Base-by-base conservation (phyloP, 2,329 filamentous ascomycete species). In the Fusarium xylarioides region DNA sequence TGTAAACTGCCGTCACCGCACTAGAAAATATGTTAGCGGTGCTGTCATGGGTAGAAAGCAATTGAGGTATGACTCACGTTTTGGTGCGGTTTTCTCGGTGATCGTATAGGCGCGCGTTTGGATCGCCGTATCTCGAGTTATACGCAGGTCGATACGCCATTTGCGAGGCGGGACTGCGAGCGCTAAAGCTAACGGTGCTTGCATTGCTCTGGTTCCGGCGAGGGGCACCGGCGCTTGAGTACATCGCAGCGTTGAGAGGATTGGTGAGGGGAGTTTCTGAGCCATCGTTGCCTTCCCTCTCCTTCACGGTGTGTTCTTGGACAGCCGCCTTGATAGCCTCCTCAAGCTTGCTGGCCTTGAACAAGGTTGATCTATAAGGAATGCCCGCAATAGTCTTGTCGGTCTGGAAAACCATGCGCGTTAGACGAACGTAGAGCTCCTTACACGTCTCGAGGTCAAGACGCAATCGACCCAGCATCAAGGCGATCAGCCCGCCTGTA, bases 381-480 rank as follows among this genome's bases (percentile, higher is more conserved):
- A 99, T 97, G 16, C 96, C 96, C 38, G 93, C 94, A 76, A 99
- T 93, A 9, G 95, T 98, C 86, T 99, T 99, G 85, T 99, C 96
- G 10, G 96, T 98, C 84, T 98, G 93, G 78, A 99, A 99, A 4
- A 99, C 96, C 81, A 92, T 92, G 78, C 93, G 91, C 37, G 96
- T 99, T 89, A 99, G 92, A 77, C 94, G 93, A 76, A 97, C 95
- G 79, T 98, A 99, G 26, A 98, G 91, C 79, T 98, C 94, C 84
- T 98, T 99, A 89, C 96, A 98, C 0, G 95, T 97, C 82, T 98
- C 95, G 40, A 99, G 87, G 78, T 98, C 95, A 75, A 99, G 90
- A 53, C 96, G 92, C 76, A 99, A 84, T 62, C 96, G 90, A 16
- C 96, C 96, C 28, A 99, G 89, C 95, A 98, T 98, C 70, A 97